A percentile compares a stretch with the other conserved stretches of the same genome.
Evolutionary conservation across 495 filamentous ascomycete genomes (phyloP).

Genomic region (Oleoguttula mirabilis): DNA sequence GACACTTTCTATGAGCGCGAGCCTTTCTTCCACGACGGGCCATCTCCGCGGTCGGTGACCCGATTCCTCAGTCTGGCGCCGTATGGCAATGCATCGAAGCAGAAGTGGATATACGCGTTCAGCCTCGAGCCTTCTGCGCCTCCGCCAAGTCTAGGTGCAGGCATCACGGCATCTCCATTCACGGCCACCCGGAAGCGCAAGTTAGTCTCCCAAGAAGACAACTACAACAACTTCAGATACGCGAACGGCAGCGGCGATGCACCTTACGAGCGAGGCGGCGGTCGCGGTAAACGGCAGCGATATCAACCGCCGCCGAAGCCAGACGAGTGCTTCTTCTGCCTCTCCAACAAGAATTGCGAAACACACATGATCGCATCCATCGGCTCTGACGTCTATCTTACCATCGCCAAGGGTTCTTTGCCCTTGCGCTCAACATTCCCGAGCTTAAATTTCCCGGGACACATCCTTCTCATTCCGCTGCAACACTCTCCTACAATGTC

Average conservation of each 20-base stretch:
- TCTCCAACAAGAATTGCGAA: slow-evolving; percentile 68
- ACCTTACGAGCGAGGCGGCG: slow-evolving; percentile 10
- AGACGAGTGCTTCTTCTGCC: slow-evolving; percentile 84
- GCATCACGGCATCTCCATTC: slow-evolving; percentile 59
- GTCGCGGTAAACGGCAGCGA: slow-evolving; percentile 41
- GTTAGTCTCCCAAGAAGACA: slow-evolving; percentile 22
- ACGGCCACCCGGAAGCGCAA: slow-evolving; percentile 46
- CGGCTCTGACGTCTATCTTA: slow-evolving; percentile 72
- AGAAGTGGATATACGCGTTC: slow-evolving; percentile 88
- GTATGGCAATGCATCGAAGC: slow-evolving; percentile 57
- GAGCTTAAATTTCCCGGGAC: slow-evolving; percentile 61
- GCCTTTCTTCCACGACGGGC: slow-evolving; percentile 67
- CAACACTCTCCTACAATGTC: slow-evolving; percentile 58
- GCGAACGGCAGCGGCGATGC: slow-evolving; percentile 30
- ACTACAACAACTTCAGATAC: slow-evolving; percentile 38
- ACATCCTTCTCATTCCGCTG: slow-evolving; percentile 85
- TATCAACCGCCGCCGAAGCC: slow-evolving; percentile 52
- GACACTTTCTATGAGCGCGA: slow-evolving; percentile 74
- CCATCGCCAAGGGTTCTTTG: slow-evolving; percentile 83
- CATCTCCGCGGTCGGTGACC: slow-evolving; percentile 49
- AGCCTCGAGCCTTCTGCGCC: slow-evolving; percentile 54
- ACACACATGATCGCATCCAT: slow-evolving; percentile 84
- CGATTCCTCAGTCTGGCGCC: slow-evolving; percentile 80
- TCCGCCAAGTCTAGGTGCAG: slow-evolving; percentile 45
- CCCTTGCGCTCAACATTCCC: slow-evolving; percentile 54